phyloP scores from a whole-genome alignment of 2,329 filamentous ascomycete genomes.

The Sclerotinia minor region DNA sequence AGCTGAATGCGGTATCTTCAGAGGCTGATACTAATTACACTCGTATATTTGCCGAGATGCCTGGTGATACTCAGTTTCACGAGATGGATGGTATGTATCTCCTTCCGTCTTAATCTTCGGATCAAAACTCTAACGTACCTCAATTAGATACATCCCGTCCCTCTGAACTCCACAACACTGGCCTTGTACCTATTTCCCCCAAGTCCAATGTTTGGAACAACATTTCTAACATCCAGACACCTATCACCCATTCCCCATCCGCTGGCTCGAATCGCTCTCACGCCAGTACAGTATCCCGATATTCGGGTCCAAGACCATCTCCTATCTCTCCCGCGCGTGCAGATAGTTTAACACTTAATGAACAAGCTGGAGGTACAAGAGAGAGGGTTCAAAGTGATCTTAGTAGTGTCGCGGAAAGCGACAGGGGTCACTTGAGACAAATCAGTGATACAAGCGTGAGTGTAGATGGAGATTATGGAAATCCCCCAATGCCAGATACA shows the following conservation, averaged over 20 bases:
- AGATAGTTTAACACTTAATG: slow-evolving; percentile 29
- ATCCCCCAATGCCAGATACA: background rate
- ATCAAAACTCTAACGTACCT: slow-evolving; percentile 1
- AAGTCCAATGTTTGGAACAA: slow-evolving; percentile 19
- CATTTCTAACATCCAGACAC: slow-evolving; percentile 6
- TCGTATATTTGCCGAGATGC: slow-evolving; percentile 31
- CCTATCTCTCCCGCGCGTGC: slow-evolving; percentile 26
- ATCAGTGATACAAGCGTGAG: slow-evolving; percentile 37
- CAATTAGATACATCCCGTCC: slow-evolving; percentile 35
- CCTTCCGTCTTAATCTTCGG: slow-evolving; percentile 6
- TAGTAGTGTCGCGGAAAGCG: slow-evolving; percentile 29
- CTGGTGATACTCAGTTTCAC: slow-evolving; percentile 37
- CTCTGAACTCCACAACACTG: slow-evolving; percentile 32
- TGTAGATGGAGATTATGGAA: slow-evolving; percentile 28
- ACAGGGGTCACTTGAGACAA: slow-evolving; percentile 34
- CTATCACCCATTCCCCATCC: slow-evolving; percentile 27
- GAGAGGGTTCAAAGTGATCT: slow-evolving; percentile 27
- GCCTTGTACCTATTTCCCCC: slow-evolving; percentile 27
- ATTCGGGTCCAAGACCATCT: slow-evolving; percentile 29
- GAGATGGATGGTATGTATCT: slow-evolving; percentile 41
- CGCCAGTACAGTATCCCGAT: slow-evolving; percentile 31
- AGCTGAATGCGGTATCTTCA: slow-evolving; percentile 22
- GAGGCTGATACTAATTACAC: slow-evolving; percentile 31
- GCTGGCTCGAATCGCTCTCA: slow-evolving; percentile 27
- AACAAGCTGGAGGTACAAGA: background rate